Conservation (phyloP, 345 rosid genomes). For the Hirschfeldia incana region DNA sequence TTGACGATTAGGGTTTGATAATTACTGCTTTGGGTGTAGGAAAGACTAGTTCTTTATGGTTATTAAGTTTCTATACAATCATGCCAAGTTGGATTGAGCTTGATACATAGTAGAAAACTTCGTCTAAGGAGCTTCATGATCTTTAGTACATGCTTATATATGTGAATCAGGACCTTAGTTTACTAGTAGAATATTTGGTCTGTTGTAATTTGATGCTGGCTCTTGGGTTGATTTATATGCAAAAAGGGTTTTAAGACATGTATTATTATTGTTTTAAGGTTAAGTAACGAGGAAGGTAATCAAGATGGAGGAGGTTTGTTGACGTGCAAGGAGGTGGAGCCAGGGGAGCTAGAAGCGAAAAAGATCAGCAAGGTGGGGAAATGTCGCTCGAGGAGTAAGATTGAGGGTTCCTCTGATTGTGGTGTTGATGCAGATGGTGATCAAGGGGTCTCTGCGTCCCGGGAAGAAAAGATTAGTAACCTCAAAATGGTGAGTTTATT, state of each 20-base stretch:
- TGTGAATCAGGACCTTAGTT: not conserved
- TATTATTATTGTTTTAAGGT: slow-evolving; percentile 40
- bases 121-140: not conserved
- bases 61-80: not conserved
- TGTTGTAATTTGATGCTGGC: no score
- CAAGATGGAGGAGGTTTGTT: slow-evolving; percentile 51
- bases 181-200: not conserved
- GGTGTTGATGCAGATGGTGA: slow-evolving; percentile 81
- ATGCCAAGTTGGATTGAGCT: slow-evolving; percentile 6
- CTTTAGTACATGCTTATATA: not conserved
- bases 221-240: slow-evolving; percentile 3
- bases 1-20: not conserved
- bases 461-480: slow-evolving; percentile 96
- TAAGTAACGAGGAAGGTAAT: slow-evolving; percentile 53
- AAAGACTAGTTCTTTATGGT: not conserved
- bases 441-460: slow-evolving; percentile 65
- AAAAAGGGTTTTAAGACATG: not conserved
- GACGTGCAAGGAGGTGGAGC: slow-evolving; percentile 55
- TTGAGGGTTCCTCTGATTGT: slow-evolving; percentile 62
- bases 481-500: slow-evolving; percentile 77
- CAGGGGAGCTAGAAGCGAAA: slow-evolving; percentile 61
- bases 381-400: slow-evolving; percentile 68
- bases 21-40: not conserved
- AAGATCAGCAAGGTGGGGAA: slow-evolving; percentile 55
- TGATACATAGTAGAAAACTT: slow-evolving; percentile 1